phyloP scores from a whole-genome alignment of 2,329 filamentous ascomycete species.

The Alternaria infectoria region DNA sequence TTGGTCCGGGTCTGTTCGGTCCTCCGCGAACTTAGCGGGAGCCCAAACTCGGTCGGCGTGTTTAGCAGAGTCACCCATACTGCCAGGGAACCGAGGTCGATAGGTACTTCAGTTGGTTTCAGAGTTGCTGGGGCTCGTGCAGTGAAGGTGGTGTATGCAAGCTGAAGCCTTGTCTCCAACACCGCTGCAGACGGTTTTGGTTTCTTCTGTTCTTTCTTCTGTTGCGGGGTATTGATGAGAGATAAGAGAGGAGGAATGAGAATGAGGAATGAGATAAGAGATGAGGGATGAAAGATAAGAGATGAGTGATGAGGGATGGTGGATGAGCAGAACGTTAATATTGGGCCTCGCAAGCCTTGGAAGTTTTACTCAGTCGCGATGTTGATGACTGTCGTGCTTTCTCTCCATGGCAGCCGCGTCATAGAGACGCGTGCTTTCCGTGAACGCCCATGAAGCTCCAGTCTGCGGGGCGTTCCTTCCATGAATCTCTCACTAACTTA shows the following conservation, averaged over 20 bases:
- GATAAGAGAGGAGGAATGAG: not conserved
- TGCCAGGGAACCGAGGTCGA: not conserved
- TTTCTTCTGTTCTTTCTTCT: not conserved
- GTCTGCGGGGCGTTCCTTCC: not conserved
- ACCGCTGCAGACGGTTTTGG: not conserved
- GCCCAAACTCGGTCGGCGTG: not conserved
- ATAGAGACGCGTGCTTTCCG: not conserved
- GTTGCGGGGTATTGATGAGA: not conserved
- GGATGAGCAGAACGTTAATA: not conserved
- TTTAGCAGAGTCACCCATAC: not conserved
- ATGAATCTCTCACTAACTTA: not conserved
- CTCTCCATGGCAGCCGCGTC: not conserved
- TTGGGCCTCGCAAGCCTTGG: not conserved
- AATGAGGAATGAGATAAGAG: not conserved
- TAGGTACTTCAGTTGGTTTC: not conserved
- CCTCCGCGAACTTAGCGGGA: not conserved
- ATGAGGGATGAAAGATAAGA: not conserved
- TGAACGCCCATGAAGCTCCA: not conserved
- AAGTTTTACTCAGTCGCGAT: not conserved
- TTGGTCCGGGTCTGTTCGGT: not conserved
- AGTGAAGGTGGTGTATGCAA: not conserved
- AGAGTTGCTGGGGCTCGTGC: not conserved
- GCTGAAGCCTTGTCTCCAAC: not conserved
- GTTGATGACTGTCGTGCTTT: not conserved
- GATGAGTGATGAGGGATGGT: not conserved